These are phyloP conservation scores for Cairneyella variabilis DNA, from an alignment of 495 filamentous ascomycete genomes.

Conservation along the genomic window DNA sequence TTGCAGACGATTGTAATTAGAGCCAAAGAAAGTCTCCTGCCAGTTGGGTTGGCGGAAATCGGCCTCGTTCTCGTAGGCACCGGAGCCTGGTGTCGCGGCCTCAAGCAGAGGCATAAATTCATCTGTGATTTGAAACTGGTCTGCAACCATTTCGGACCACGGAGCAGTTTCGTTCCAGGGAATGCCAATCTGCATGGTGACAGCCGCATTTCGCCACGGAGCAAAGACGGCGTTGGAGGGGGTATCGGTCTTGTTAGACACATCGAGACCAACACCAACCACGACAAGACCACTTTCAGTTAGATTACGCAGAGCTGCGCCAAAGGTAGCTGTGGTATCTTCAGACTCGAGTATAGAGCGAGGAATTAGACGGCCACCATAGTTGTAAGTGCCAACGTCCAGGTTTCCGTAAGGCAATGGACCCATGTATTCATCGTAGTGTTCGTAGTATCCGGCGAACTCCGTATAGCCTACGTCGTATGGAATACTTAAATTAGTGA, in stretches of 20 bases:
- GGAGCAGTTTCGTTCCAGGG: conserved; percentile 38
- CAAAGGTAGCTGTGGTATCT: conserved; percentile 41
- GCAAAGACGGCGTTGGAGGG: too few species aligned
- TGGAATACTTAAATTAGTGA: conserved; percentile 30
- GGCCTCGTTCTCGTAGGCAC: too few species aligned
- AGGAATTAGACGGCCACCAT: conserved; percentile 57
- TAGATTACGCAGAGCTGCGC: conserved; percentile 37
- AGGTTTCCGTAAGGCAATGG: conserved; percentile 41
- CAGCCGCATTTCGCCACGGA: conserved; percentile 53
- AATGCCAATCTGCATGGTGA: conserved; percentile 27
- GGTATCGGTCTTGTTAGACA: conserved; percentile 1
- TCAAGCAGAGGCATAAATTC: conserved; percentile 32
- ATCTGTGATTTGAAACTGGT: conserved; percentile 33
- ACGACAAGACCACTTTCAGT: conserved; percentile 41
- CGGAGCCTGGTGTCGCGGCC: too few species aligned
- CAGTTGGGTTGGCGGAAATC: too few species aligned
- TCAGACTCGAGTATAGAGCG: conserved; percentile 43
- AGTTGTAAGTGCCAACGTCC: conserved; percentile 44
- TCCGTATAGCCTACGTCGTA: conserved; percentile 28
- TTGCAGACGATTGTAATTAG: too few species aligned
- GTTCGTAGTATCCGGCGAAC: conserved; percentile 41
- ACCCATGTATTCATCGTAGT: conserved; percentile 44
- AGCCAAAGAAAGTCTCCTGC: too few species aligned
- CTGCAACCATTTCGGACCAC: conserved; percentile 25
- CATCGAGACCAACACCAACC: conserved; percentile 34